A percentile compares a stretch with the other conserved stretches of the same genome.
These are phyloP conservation scores for Phytophthora fragariae DNA, from an alignment of 352 stramenopile genomes.

Conservation along the genomic window DNA sequence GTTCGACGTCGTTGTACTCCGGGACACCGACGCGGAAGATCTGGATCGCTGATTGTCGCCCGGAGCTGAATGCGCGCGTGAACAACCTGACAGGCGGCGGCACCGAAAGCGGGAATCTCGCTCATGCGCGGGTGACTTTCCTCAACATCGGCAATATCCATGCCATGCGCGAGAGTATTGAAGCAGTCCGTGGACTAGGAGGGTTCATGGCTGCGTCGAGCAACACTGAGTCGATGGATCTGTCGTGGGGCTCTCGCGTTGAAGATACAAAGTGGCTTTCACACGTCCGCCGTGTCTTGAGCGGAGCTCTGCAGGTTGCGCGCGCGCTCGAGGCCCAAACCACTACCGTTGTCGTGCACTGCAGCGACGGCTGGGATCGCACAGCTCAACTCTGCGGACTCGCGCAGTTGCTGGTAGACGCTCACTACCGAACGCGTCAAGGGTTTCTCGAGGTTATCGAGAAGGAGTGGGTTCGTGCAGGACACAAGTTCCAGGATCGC, in stretches of 20 bases:
- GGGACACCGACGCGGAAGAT: conserved; percentile 53
- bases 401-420: conserved; percentile 90
- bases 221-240: conserved; percentile 64
- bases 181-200: conserved; percentile 68
- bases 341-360: conserved; percentile 90
- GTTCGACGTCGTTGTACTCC: conserved; percentile 20
- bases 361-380: conserved; percentile 93
- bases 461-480: conserved; percentile 88
- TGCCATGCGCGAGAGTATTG: conserved; percentile 90
- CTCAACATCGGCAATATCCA: conserved; percentile 95
- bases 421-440: conserved; percentile 84
- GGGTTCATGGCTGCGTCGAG: conserved; percentile 35
- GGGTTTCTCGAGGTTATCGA: conserved; percentile 87
- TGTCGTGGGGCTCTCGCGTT: conserved; percentile 66
- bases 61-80: conserved; percentile 89
- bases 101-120: conserved; percentile 84
- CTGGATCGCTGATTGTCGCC: conserved; percentile 92
- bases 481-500: conserved; percentile 92
- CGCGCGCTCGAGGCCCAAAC: conserved; percentile 71
- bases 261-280: conserved; percentile 87
- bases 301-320: conserved; percentile 69
- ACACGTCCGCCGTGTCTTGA: conserved; percentile 77
- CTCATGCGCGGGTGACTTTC: conserved; percentile 83
- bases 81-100: conserved; percentile 93
- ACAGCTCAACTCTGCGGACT: conserved; percentile 88